Base-by-base conservation (phyloP, 768 basidiomycete species). In the Dioszegia aurantiaca region DNA sequence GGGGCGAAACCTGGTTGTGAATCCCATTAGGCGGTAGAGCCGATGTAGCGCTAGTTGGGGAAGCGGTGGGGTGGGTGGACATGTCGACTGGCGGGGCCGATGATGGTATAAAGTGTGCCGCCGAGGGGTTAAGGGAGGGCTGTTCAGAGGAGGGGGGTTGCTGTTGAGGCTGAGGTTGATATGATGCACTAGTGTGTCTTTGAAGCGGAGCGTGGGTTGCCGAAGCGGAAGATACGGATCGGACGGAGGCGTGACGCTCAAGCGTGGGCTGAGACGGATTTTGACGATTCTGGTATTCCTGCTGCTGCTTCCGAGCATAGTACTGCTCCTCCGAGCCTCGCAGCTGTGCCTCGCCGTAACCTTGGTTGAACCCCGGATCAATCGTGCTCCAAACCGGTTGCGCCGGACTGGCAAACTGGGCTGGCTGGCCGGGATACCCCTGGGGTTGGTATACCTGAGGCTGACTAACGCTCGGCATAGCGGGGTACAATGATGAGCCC, bases 31-130 rank as follows among this genome's bases (percentile, higher is more conserved):
- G 12, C 17, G 64, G 56, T n/a, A 58, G 24, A 19, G 48, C 27
- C 17, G 61, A 31, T 17, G 24, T 37, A 26, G 55, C 33, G 24
- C 43, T 46, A n/a, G 24, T 33, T 9, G 60, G 56, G 12, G 67
- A 59, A 27, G 62, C 52, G 37, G 45, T 26, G 14, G 67, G 60
- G 49, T 67, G 65, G 8, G 65, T 58, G 5, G 62, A 41, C 45
- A 63, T 56, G 46, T 67, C 64, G 5, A 63, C 58, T 2, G 69
- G 67, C 2, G 67, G 67, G 21, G 58, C 64, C 27, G 64, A 57
- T 21, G 55, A 41, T 11, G 47, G 26, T 21, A 41, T 46, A 40
- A 53, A 26, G 39, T 43, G 46, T 54, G 36, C n/a, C 26, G 55
- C n/a, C 12, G 31, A 39, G 9, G 39, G 36, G 17, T 31, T 24